These are phyloP conservation scores for Pelargonium cotyledonis DNA, from an alignment of 441 rosid genomes.

Conservation along the genomic window DNA sequence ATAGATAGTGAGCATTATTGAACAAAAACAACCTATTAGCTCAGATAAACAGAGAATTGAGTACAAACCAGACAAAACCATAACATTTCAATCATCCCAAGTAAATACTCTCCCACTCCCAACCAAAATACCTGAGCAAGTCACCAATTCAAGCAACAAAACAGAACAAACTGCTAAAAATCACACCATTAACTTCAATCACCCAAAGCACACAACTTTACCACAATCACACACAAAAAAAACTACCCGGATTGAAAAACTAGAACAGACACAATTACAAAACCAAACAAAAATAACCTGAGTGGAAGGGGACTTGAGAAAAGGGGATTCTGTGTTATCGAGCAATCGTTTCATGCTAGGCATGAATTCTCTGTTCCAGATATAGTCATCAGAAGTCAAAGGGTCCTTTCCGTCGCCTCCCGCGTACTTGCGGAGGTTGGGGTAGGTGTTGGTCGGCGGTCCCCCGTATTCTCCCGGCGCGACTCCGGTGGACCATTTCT, in stretches of 20 bases:
- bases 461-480: constrained; percentile 91
- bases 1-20: neutral
- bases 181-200: neutral
- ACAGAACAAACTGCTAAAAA: neutral
- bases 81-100: neutral
- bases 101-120: neutral
- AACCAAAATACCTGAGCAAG: neutral
- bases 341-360: constrained; percentile 60
- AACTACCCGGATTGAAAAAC: neutral
- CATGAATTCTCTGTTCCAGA: constrained; percentile 88
- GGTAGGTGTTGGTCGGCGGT: constrained; percentile 51
- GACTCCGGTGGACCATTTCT: constrained; percentile 79
- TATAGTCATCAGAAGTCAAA: constrained; percentile 66
- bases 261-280: neutral
- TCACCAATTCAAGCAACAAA: neutral
- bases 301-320: constrained; percentile 30
- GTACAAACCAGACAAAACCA: constrained; percentile 2
- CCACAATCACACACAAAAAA: neutral
- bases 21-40: neutral
- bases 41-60: neutral
- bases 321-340: constrained; percentile 33
- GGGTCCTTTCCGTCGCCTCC: constrained; percentile 81
- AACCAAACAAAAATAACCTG: constrained; percentile 30
- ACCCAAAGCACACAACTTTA: neutral
- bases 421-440: constrained; percentile 70